Evolutionary conservation across 1,284 basidiomycete species (phyloP), one percentile per base, ranked within the genome.

Genomic region (Puccinia coronata): DNA sequence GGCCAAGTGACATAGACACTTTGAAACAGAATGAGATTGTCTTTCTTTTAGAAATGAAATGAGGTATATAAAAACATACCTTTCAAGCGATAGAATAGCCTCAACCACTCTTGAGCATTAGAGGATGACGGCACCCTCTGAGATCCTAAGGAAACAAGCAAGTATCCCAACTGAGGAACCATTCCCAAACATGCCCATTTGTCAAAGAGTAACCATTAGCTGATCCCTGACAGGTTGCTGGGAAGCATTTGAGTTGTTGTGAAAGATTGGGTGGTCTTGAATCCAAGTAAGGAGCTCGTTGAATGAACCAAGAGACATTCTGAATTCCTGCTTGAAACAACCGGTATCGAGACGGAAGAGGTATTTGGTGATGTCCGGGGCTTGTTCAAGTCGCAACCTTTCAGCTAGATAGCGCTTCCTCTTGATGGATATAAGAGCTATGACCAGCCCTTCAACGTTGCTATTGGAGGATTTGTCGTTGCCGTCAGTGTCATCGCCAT

Each of bases 211-310:
- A n/a, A 67, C 65, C 65, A 67, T 67, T 4, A 67, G 65, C 25
- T 67, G 65, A 67, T 67, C 65, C 25, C n/a, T 9, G 23, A 67
- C 65, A 4, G 65, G 65, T 67, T 23, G 65, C 39, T 67, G 65
- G n/a, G n/a, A n/a, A n/a, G n/a, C n/a, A n/a, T n/a, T n/a, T n/a
- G n/a, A n/a, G n/a, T n/a, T n/a, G n/a, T n/a, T n/a, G n/a, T n/a
- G n/a, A n/a, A n/a, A n/a, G n/a, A n/a, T n/a, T n/a, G n/a, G n/a
- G n/a, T n/a, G n/a, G n/a, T n/a, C n/a, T n/a, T n/a, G n/a, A n/a
- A n/a, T 23, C n/a, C n/a, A n/a, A n/a, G n/a, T n/a, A n/a, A n/a
- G n/a, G n/a, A n/a, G n/a, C n/a, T n/a, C n/a, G n/a, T n/a, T n/a
- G n/a, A n/a, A n/a, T n/a, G n/a, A n/a, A n/a, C 16, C 43, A 47